These are phyloP conservation scores for Berberis vulgaris DNA, from an alignment of 164 flowering plant species.

Conservation along the genomic window DNA sequence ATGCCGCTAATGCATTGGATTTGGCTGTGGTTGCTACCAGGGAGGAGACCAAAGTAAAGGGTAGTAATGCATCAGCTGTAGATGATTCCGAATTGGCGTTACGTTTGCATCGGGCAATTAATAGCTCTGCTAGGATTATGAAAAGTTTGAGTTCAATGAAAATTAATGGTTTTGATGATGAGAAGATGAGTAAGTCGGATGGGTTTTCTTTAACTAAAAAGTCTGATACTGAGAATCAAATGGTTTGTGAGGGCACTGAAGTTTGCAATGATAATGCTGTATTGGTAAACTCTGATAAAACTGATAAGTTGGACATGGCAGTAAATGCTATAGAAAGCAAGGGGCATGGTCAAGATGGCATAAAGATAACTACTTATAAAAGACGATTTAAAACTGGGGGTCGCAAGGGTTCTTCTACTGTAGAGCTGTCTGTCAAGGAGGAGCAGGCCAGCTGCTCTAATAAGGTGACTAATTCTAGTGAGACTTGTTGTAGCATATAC, in stretches of 20 bases:
- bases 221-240: conserved; percentile 11
- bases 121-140: conserved; percentile 46
- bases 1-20: conserved; percentile 23
- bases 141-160: conserved; percentile 17
- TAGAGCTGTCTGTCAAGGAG: conserved; percentile 17
- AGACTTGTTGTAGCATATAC: conserved; percentile 19
- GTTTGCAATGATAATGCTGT: conserved; percentile 8
- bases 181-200: background rate
- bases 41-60: conserved; percentile 6
- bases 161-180: conserved; percentile 7
- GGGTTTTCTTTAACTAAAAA: background rate
- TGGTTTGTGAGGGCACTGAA: conserved; percentile 13
- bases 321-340: too few relatives aligned
- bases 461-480: conserved; percentile 16
- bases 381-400: background rate
- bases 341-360: too few relatives aligned
- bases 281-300: conserved; percentile 6
- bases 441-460: conserved; percentile 32
- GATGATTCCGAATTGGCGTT: conserved; percentile 43
- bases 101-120: conserved; percentile 41
- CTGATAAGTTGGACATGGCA: background rate
- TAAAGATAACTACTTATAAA: too few relatives aligned
- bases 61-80: conserved; percentile 5
- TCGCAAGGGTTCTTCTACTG: conserved; percentile 5
- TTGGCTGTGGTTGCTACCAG: conserved; percentile 9